Evolutionary conservation across 2,329 filamentous ascomycete genomes (phyloP).

Genomic region (Neofusicoccum kwambonambiense): DNA sequence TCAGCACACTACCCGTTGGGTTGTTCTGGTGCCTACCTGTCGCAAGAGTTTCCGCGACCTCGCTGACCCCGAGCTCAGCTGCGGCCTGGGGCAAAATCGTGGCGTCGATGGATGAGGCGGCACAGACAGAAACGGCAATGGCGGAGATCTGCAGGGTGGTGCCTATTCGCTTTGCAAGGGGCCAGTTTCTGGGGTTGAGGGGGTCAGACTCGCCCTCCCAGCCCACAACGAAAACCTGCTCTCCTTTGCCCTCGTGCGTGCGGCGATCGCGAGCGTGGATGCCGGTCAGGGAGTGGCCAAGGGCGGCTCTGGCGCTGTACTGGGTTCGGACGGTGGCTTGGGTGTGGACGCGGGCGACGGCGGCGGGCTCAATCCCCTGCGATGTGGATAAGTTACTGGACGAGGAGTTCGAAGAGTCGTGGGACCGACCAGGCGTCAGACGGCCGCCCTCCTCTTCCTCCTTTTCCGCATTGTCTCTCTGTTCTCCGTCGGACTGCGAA

Average conservation of each 20-base stretch:
- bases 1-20: not conserved
- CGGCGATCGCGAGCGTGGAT: constrained; percentile 36
- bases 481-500: not conserved
- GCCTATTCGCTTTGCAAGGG: constrained; percentile 26
- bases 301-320: constrained; percentile 31
- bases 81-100: constrained; percentile 48
- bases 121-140: constrained; percentile 50
- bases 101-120: constrained; percentile 54
- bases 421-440: constrained; percentile 16
- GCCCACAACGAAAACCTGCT: constrained; percentile 40
- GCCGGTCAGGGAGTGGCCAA: constrained; percentile 36
- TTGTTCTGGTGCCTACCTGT: constrained; percentile 34
- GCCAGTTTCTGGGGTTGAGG: constrained; percentile 40
- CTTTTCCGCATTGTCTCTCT: not conserved
- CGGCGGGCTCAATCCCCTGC: constrained; percentile 22
- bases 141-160: constrained; percentile 35
- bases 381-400: constrained; percentile 14
- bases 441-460: constrained; percentile 17
- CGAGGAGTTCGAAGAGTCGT: constrained; percentile 1
- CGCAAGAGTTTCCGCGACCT: constrained; percentile 52
- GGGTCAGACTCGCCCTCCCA: constrained; percentile 37
- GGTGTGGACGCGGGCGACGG: constrained; percentile 21
- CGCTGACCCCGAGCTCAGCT: constrained; percentile 48
- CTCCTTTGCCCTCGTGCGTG: constrained; percentile 36
- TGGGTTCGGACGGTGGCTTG: constrained; percentile 30